Evolutionary conservation across 2,329 filamentous ascomycete species (phyloP).

Genomic region (Sordariomycetes sp.): DNA sequence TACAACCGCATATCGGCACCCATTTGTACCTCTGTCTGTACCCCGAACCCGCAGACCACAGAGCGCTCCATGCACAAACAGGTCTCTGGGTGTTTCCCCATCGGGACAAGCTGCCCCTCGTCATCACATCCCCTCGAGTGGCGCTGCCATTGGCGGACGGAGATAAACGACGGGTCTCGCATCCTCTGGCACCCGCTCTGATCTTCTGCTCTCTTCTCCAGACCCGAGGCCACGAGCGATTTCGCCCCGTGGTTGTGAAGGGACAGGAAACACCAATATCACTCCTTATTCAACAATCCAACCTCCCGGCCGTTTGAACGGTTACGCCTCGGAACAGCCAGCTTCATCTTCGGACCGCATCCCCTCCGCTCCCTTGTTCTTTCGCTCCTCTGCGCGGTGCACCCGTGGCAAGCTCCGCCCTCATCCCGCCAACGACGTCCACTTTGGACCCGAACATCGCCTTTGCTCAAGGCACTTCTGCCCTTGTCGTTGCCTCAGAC

Average conservation of each 20-base stretch:
- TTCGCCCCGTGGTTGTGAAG: neutral
- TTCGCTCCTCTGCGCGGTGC: neutral
- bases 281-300: neutral
- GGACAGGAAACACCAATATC: neutral
- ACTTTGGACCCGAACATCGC: neutral
- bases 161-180: conserved; percentile 4
- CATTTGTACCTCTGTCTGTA: neutral
- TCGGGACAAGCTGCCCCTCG: conserved; percentile 1
- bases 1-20: neutral
- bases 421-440: neutral
- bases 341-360: neutral
- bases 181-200: neutral
- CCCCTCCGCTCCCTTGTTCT: neutral
- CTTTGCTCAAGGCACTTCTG: neutral
- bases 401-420: neutral
- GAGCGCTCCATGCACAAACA: neutral
- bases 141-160: conserved; percentile 2
- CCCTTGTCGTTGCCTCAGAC: neutral
- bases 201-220: conserved; percentile 2
- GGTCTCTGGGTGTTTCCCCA: neutral
- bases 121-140: conserved; percentile 2
- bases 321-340: neutral
- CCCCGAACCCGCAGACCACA: neutral
- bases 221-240: conserved; percentile 3
- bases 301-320: neutral